Evolutionary conservation across 192 early-diverging fungal genomes (phyloP).

Genomic region (Backusella westeae): DNA sequence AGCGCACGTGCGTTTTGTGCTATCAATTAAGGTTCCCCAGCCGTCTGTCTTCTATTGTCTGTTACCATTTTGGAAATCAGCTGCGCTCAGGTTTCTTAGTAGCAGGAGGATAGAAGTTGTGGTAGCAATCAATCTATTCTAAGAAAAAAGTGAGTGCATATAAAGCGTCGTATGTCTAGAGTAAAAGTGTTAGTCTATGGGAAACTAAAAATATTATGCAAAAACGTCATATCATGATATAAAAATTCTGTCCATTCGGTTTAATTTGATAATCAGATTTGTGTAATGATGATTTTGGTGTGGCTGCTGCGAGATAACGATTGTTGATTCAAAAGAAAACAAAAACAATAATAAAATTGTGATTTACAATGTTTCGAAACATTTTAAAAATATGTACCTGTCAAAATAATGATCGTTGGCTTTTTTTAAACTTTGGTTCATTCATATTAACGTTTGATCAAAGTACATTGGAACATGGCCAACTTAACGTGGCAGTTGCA

Average conservation of each 20-base stretch:
- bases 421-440: neutral
- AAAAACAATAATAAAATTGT: neutral
- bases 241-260: neutral
- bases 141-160: neutral
- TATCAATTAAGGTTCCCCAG: neutral
- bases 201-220: neutral
- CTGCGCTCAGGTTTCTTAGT: neutral
- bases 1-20: conserved; percentile 5
- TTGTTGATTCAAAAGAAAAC: neutral
- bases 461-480: neutral
- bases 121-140: neutral
- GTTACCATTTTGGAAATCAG: conserved; percentile 1
- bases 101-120: neutral
- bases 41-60: neutral
- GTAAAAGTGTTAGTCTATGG: neutral
- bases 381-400: neutral
- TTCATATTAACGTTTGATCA: neutral
- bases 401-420: neutral
- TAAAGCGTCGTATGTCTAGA: neutral
- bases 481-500: neutral
- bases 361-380: neutral
- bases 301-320: neutral
- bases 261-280: neutral
- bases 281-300: neutral
- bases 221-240: conserved; percentile 7